Evolutionary conservation across 2,329 filamentous ascomycete genomes (phyloP).

Genomic region (Aureobasidium mangrovei): DNA sequence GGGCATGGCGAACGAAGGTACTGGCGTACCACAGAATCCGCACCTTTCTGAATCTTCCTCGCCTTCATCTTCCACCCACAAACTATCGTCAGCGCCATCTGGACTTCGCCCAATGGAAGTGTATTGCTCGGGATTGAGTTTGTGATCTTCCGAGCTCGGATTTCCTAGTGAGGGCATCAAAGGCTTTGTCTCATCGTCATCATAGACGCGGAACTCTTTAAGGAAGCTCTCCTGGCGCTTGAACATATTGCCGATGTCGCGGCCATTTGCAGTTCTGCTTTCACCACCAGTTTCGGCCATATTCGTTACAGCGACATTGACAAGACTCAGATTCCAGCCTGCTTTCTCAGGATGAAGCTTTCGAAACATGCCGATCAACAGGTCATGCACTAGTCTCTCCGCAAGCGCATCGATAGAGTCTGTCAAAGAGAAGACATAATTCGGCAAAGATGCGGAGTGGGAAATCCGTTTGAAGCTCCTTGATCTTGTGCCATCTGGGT

Average conservation of each 20-base stretch:
- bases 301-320: constrained; percentile 83
- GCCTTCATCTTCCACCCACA: neutral
- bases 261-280: constrained; percentile 43
- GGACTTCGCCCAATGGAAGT: neutral
- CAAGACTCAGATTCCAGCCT: constrained; percentile 70
- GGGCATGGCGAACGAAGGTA: constrained; percentile 50
- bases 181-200: constrained; percentile 18
- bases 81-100: neutral
- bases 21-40: constrained; percentile 42
- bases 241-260: constrained; percentile 80
- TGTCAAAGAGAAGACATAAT: constrained; percentile 59
- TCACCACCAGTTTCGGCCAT: constrained; percentile 50
- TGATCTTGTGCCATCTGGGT: constrained; percentile 45
- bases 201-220: constrained; percentile 56
- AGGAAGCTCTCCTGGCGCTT: constrained; percentile 60
- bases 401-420: constrained; percentile 52
- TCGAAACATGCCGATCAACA: constrained; percentile 62
- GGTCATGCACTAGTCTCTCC: constrained; percentile 60
- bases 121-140: neutral
- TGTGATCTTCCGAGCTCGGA: neutral
- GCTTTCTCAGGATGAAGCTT: constrained; percentile 60
- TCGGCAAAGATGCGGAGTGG: constrained; percentile 63
- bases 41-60: constrained; percentile 32
- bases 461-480: constrained; percentile 63
- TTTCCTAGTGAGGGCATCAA: neutral